Evolutionary conservation across 768 basidiomycete species (phyloP), one percentile per base, ranked within the genome.

Genomic region (Termitomyces sp.): DNA sequence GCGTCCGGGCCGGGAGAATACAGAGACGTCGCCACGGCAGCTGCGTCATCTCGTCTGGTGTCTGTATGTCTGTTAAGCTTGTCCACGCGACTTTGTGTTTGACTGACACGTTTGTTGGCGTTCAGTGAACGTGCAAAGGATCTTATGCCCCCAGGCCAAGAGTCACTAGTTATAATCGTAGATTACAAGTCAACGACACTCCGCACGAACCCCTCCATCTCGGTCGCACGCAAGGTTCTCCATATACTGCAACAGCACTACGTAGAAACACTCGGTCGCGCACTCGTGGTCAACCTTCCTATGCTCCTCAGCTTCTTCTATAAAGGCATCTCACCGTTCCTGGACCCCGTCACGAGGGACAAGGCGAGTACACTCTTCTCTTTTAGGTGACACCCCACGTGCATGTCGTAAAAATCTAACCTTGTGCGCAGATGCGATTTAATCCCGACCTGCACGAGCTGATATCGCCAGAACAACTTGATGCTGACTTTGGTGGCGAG

Each of bases 1-100:
- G 85, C 85, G 91, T 16, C 92, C 93, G 0, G 92, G 91, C 27
- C 79, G 84, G 58, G 91, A 95, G 68, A 95, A 94, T 68, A 94
- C 92, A 8, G 81, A 88, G 62, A 81, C 81, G 2, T 82, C 85
- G 59, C 84, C 87, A 3, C 81, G 91, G 41, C 92, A 95, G 65
- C 79, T 95, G 54, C 79, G 85, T 53, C 91, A 95, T 78, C 79
- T 95, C 23, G 89, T 95, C 23, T 94, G 89, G 84, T 87, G 87
- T 68, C 69, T 94, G 90, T 92, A 66, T 71, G 90, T 78, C 23
- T 40, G 2, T 50, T 3, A 10, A 51, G 9, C 8, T 51, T 29
- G 25, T 38, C 34, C 6, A 1, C 38, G 17, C 6, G 23, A 5
- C 9, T 38, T 38, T 37, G 34, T 38, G 1, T 51, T 11, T 50